Percentiles rank a stretch among this genome's conserved stretches.
These are phyloP conservation scores for Hyphopichia homilentoma DNA, from an alignment of 805 yeast genomes.

Conservation along the genomic window DNA sequence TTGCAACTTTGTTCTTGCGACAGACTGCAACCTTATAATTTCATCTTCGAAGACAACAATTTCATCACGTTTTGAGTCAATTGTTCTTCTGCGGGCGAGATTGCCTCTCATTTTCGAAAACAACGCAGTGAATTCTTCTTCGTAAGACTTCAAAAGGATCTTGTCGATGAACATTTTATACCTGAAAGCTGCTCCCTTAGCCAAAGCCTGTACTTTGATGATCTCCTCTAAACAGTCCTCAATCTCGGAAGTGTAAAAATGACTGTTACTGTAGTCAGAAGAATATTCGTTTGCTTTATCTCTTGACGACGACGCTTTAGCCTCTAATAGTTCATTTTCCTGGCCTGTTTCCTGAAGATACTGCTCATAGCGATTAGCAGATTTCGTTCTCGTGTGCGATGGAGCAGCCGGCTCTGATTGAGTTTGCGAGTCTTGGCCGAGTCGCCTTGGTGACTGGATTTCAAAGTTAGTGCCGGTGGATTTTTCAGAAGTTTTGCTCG, in stretches of 20 bases:
- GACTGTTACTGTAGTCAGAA: conserved; percentile 2
- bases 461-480: background rate
- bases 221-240: conserved; percentile 24
- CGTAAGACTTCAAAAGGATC: conserved; percentile 57
- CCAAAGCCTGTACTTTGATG: conserved; percentile 59
- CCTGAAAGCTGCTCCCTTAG: conserved; percentile 66
- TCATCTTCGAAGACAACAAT: conserved; percentile 24
- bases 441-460: background rate
- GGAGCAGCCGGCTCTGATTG: background rate
- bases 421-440: background rate
- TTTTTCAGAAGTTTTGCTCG: background rate
- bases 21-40: conserved; percentile 38
- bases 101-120: conserved; percentile 54
- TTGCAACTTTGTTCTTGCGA: conserved; percentile 25
- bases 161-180: conserved; percentile 60
- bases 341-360: conserved; percentile 1
- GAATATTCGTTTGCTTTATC: no score
- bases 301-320: background rate
- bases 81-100: conserved; percentile 25
- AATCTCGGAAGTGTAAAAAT: conserved; percentile 14
- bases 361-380: conserved; percentile 1
- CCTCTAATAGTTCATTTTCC: background rate
- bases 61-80: conserved; percentile 33
- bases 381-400: background rate
- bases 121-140: conserved; percentile 45